Conservation (phyloP, 2,329 filamentous ascomycete species). For the Chrysoporthe deuterocubensis region DNA sequence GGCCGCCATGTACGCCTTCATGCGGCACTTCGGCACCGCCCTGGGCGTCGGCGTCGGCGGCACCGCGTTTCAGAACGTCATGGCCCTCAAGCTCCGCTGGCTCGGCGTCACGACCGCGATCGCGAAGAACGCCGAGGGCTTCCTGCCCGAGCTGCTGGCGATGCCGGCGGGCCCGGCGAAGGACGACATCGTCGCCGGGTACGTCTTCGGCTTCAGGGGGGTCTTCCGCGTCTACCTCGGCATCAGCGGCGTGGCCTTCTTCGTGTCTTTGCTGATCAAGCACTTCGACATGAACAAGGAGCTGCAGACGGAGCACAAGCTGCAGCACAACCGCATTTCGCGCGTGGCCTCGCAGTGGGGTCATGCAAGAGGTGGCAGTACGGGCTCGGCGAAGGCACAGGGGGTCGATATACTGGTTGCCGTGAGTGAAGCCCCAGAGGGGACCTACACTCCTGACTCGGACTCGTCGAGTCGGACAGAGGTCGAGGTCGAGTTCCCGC, state of each 20-base stretch:
- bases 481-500: neutral
- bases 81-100: conserved; percentile 39
- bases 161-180: conserved; percentile 30
- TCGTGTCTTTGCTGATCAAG: conserved; percentile 57
- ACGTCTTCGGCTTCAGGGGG: conserved; percentile 56
- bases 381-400: neutral
- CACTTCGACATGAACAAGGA: conserved; percentile 52
- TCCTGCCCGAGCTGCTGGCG: conserved; percentile 30
- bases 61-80: conserved; percentile 47
- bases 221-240: conserved; percentile 59
- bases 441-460: neutral
- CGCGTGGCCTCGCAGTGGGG: conserved; percentile 23
- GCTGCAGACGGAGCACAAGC: conserved; percentile 52
- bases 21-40: conserved; percentile 46
- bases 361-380: neutral
- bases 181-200: conserved; percentile 40
- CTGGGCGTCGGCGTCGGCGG: conserved; percentile 47
- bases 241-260: conserved; percentile 52
- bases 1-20: conserved; percentile 46
- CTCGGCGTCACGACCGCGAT: conserved; percentile 38
- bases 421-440: neutral
- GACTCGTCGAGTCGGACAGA: neutral
- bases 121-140: conserved; percentile 36
- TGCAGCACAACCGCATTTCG: conserved; percentile 39
- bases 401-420: neutral